Base-by-base conservation (phyloP, 2,329 filamentous ascomycete genomes). In the Ceratocystis colombiana region DNA sequence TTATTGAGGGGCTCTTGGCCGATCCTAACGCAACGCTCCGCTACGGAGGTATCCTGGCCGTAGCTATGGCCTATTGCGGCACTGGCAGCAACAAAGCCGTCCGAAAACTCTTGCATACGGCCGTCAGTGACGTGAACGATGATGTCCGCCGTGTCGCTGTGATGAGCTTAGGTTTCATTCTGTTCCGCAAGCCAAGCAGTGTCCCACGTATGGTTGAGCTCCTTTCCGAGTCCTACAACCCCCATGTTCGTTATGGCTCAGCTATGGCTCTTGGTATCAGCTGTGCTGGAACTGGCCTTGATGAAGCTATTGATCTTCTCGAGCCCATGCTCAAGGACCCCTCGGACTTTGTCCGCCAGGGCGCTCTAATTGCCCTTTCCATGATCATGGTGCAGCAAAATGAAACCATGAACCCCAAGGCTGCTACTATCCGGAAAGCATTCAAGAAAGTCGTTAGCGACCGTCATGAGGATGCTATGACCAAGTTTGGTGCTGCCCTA, bases 381-480 rank as follows among this genome's bases (percentile, higher is more conserved):
- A 99, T 99, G 94, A 96, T 99, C 72, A 87, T 99, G 82, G 89
- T 96, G n/a, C 94, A 99, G 78, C 94, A 97, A 75, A 99, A 97
- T 72, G 94, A 99, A 77, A 88, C 88, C 33, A 96, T 96, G 90
- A 99, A 97, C 77, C 92, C 94, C 72, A 96, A 97, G 80, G 93
- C 96, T 61, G 85, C 86, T 25, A 84, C 87, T 1, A 92, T 97
- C 70, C 88, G 94, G 72, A 96, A 96, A 80, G 92, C 89, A 2
- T 84, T 99, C 69, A 88, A 90, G 79, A 97, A 96, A 81, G 90
- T 96, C 67, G 86, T 97, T 28, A 86, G 88, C 48, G 94, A 99
- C 75, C 88, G 94, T 64, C 94, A 99, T 71, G 94, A 99, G 76
- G 94, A 99, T 79, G 94, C 94, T 68, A 97, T 99, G 93, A 95